Evolutionary conservation across 2,329 filamentous ascomycete genomes (phyloP), one percentile per base, ranked within the genome.

Genomic region (Intubia oerlemansii): DNA sequence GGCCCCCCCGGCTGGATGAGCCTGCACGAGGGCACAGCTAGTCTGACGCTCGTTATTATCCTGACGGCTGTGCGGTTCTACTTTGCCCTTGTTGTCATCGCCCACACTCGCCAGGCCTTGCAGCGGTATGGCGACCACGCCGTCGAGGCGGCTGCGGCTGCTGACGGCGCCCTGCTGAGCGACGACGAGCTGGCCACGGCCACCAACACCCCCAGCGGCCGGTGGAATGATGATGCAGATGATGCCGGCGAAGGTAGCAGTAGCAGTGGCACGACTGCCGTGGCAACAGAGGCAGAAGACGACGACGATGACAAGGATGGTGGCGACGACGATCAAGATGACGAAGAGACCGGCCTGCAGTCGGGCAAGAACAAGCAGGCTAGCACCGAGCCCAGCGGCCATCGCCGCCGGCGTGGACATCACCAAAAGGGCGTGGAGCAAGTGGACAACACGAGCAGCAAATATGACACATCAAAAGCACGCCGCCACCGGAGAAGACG

Each of bases 41-140:
- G 77, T 50, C 75, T 93, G 47, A 56, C 73, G 9, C 59, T 91
- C 30, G 78, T 92, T 35, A 62, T 65, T 18, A 50, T 62, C 2
- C 63, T 92, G 37, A 90, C 76, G 52, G 56, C 74, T 10, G 57
- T 91, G 23, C 65, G 84, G 17, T 49, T 82, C 17, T 93, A 93
- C 54, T 84, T 91, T 41, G 68, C 77, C 39, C 56, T 92, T 21
- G 63, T 93, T 30, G 69, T 91, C 47, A 70, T 91, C 51, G 70
- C 79, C 6, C 88, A 78, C 47, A 80, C 84, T 4, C 67, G 80
- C 36, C 66, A 73, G 44, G 73, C 79, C 10, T 53, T 93, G 28
- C 65, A 77, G 34, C 70, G 72, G 39, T 68, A 79, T 45, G 59
- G 75, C 28, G 61, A 66, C 29, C 22, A 27, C 12, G 25, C 37